Evolutionary conservation across 2,329 filamentous ascomycete genomes (phyloP).

Genomic region (Phialemonium atrogriseum): DNA sequence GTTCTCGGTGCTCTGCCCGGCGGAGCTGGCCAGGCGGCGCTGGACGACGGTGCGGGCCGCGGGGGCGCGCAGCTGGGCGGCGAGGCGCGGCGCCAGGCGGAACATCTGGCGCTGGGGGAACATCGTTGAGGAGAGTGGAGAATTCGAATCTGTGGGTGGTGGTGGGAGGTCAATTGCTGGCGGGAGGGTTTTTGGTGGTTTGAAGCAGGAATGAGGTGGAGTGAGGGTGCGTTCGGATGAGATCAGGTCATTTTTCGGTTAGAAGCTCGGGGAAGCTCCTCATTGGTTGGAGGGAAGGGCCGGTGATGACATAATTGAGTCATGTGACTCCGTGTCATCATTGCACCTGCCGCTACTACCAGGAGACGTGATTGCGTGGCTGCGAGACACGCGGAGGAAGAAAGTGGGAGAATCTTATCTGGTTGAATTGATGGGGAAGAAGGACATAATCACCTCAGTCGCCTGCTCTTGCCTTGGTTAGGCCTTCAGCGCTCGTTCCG

Average conservation of each 20-base stretch:
- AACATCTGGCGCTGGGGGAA: slow-evolving; percentile 53
- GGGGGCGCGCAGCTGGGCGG: slow-evolving; percentile 49
- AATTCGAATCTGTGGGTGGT: slow-evolving; percentile 7
- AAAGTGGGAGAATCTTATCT: too few species aligned
- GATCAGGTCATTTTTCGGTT: slow-evolving; percentile 16
- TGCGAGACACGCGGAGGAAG: too few species aligned
- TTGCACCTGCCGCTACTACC: too few species aligned
- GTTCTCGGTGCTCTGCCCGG: slow-evolving; percentile 67
- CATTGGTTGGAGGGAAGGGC: slow-evolving; percentile 1
- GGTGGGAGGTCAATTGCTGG: slow-evolving; percentile 7
- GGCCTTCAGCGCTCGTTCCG: too few species aligned
- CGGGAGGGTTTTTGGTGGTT: too few species aligned
- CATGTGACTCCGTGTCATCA: slow-evolving; percentile 19
- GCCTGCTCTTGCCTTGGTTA: too few species aligned
- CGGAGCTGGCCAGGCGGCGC: slow-evolving; percentile 61
- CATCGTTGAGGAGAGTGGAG: slow-evolving; percentile 37
- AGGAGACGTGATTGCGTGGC: too few species aligned
- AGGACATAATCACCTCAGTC: too few species aligned
- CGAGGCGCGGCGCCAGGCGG: slow-evolving; percentile 55
- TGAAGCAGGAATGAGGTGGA: too few species aligned
- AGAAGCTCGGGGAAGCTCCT: slow-evolving; percentile 5
- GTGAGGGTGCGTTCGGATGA: not conserved
- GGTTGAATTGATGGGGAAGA: too few species aligned
- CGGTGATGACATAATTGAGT: slow-evolving; percentile 8
- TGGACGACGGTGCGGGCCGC: slow-evolving; percentile 50